These are phyloP conservation scores for Microbotryum intermedium DNA, from an alignment of 1,284 basidiomycete species.

Conservation along the genomic window DNA sequence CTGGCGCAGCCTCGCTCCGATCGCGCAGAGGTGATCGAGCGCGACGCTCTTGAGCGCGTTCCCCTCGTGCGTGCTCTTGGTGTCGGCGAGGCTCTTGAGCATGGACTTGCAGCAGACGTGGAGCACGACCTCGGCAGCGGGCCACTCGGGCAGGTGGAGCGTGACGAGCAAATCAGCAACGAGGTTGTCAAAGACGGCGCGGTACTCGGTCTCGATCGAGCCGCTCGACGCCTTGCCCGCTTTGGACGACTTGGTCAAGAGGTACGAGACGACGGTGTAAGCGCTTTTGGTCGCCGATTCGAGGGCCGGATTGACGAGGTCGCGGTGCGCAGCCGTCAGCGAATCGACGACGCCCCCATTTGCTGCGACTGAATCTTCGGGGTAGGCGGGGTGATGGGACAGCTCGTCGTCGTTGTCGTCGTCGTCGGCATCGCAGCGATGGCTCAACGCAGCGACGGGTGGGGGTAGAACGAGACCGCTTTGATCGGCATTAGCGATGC, in stretches of 20 bases:
- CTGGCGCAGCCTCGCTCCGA: slow-evolving; percentile 66
- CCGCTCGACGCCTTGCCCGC: slow-evolving; percentile 68
- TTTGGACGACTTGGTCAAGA: slow-evolving; percentile 61
- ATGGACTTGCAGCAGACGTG: slow-evolving; percentile 69
- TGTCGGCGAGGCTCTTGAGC: slow-evolving; percentile 72
- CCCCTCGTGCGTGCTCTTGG: slow-evolving; percentile 61
- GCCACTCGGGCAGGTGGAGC: slow-evolving; percentile 93
- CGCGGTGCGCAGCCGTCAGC: not conserved
- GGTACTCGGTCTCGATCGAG: slow-evolving; percentile 67
- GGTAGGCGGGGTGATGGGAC: not conserved
- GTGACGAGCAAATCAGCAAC: slow-evolving; percentile 81
- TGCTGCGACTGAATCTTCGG: not conserved
- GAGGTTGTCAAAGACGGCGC: slow-evolving; percentile 79
- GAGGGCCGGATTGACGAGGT: slow-evolving; percentile 15
- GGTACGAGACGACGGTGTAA: slow-evolving; percentile 69
- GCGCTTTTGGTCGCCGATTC: slow-evolving; percentile 76
- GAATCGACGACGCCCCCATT: not conserved
- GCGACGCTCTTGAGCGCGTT: slow-evolving; percentile 79
- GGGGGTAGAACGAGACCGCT: too few relatives aligned
- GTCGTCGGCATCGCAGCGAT: slow-evolving; percentile 29
- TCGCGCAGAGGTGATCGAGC: slow-evolving; percentile 84
- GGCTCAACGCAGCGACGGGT: not conserved
- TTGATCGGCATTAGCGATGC: too few relatives aligned
- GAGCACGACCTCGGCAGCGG: slow-evolving; percentile 73
- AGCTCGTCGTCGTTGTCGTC: slow-evolving; percentile 50